Percentiles rank a stretch among this genome's conserved stretches.
Conservation (phyloP, 176 grass and related monocot genomes). For the Raddia guianensis region DNA sequence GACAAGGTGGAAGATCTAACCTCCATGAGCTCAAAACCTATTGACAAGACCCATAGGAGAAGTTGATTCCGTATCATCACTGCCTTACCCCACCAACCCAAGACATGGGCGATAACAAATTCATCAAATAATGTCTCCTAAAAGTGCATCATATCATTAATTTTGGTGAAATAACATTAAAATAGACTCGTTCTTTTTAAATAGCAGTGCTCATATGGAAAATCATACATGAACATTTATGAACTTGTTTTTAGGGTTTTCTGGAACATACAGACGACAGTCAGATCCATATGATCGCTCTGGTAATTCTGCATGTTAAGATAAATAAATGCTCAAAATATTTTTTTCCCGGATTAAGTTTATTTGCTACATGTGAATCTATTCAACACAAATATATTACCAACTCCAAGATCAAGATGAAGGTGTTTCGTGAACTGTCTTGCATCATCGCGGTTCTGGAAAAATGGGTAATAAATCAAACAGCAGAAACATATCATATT, state of each 20-base stretch:
- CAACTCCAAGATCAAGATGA: conserved; percentile 83
- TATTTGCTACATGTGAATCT: neutral
- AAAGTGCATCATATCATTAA: conserved; percentile 42
- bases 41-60: conserved; percentile 83
- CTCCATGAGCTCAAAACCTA: conserved; percentile 96
- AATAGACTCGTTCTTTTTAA: conserved; percentile 27
- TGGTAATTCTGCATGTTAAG: conserved; percentile 62
- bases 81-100: conserved; percentile 97
- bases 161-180: conserved; percentile 27
- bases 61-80: conserved; percentile 94
- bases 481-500: neutral
- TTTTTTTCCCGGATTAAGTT: neutral
- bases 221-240: conserved; percentile 98
- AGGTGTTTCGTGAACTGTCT: conserved; percentile 86
- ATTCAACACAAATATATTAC: conserved; percentile 47
- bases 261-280: conserved; percentile 95
- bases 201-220: conserved; percentile 51
- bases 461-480: neutral
- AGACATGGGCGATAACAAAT: conserved; percentile 81
- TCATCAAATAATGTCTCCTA: conserved; percentile 98
- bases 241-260: conserved; percentile 96
- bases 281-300: conserved; percentile 94
- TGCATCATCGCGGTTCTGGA: conserved; percentile 87
- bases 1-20: conserved; percentile 48
- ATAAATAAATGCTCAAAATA: neutral